Conservation (phyloP, 2,329 filamentous ascomycete species). For the Sporothrix brasiliensis region DNA sequence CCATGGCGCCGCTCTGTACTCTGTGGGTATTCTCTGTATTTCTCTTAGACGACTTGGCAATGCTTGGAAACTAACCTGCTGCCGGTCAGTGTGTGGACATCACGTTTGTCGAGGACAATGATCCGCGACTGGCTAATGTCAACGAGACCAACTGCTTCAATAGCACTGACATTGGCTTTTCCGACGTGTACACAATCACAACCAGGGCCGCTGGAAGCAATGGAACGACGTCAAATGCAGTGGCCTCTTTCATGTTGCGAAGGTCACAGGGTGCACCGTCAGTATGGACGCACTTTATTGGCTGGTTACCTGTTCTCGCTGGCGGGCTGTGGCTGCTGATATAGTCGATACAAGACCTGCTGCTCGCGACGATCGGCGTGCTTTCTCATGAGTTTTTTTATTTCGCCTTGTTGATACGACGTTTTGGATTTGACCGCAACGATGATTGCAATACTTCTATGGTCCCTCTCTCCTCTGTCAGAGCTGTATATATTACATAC, state of each 20-base stretch:
- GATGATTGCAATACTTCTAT: not conserved
- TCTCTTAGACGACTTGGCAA: not conserved
- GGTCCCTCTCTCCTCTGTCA: not conserved
- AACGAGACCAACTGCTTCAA: conserved; percentile 89
- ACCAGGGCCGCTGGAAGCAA: conserved; percentile 45
- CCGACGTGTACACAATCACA: conserved; percentile 72
- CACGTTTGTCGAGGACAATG: conserved; percentile 78
- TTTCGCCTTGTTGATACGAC: not conserved
- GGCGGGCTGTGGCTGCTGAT: conserved; percentile 48
- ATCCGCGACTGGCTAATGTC: conserved; percentile 68
- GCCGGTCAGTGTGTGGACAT: conserved; percentile 82
- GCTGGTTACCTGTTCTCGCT: conserved; percentile 49
- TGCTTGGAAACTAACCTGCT: conserved; percentile 9
- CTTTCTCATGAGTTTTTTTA: not conserved
- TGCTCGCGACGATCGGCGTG: not conserved
- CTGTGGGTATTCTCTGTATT: conserved; percentile 55
- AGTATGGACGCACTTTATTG: conserved; percentile 41
- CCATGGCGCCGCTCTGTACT: conserved; percentile 82
- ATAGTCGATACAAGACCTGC: conserved; percentile 37
- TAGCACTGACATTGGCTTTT: conserved; percentile 74
- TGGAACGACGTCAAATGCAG: conserved; percentile 42
- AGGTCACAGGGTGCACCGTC: conserved; percentile 33
- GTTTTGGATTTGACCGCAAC: not conserved
- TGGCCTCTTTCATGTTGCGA: conserved; percentile 39
- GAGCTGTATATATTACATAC: conserved; percentile 20